Evolutionary conservation across 177 flowering plant species (phyloP).

Genomic region (Vitis hybrid): DNA sequence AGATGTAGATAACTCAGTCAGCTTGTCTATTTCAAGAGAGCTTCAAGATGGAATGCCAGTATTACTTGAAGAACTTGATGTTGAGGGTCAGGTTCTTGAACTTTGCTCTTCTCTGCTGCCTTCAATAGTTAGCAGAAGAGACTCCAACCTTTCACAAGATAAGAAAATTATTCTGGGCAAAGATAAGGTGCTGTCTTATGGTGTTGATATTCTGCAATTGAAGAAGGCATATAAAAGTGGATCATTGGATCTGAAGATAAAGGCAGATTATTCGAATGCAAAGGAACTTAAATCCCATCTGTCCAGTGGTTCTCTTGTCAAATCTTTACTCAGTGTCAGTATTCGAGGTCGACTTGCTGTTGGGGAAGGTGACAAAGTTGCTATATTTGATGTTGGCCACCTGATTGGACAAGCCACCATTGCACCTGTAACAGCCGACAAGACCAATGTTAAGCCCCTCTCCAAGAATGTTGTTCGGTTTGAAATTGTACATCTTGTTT

Average conservation of each 20-base stretch:
- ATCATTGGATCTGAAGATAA: slow-evolving; percentile 87
- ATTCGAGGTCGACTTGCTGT: slow-evolving; percentile 92
- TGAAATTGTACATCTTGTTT: slow-evolving; percentile 87
- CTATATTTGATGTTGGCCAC: slow-evolving; percentile 95
- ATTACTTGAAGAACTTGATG: slow-evolving; percentile 67
- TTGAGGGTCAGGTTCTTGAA: slow-evolving; percentile 67
- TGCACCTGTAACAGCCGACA: slow-evolving; percentile 92
- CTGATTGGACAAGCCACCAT: slow-evolving; percentile 90
- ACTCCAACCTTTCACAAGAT: slow-evolving; percentile 59
- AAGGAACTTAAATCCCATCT: slow-evolving; percentile 88
- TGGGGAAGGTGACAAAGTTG: slow-evolving; percentile 98
- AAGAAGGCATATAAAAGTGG: slow-evolving; percentile 98
- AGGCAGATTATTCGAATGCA: slow-evolving; percentile 88
- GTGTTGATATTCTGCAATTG: slow-evolving; percentile 73
- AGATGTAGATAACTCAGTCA: slow-evolving; percentile 63
- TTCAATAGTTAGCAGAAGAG: slow-evolving; percentile 57
- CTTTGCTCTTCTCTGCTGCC: slow-evolving; percentile 73
- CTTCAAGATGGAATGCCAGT: slow-evolving; percentile 54
- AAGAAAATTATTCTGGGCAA: slow-evolving; percentile 58
- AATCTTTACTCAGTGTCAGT: slow-evolving; percentile 88
- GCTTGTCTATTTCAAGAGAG: slow-evolving; percentile 65
- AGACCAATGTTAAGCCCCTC: slow-evolving; percentile 92
- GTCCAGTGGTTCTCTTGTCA: slow-evolving; percentile 83
- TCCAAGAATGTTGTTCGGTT: slow-evolving; percentile 95
- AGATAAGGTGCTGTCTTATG: slow-evolving; percentile 66